Base-by-base conservation (phyloP, 805 yeast genomes). In the Cyberlindnera petersonii region DNA sequence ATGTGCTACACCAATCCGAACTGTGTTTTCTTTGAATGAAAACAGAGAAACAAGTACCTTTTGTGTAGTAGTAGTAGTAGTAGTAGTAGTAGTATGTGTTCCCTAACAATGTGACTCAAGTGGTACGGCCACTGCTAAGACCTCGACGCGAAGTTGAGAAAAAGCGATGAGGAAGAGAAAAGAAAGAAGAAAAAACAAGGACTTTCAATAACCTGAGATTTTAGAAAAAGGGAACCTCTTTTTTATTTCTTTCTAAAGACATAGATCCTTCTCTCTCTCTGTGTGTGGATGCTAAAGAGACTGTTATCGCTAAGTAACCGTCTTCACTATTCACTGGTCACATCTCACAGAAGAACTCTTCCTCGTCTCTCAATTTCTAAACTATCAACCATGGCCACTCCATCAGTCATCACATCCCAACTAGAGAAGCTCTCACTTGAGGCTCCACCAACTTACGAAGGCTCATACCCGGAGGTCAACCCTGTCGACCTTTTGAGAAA, bases 401-500 rank as follows among this genome's bases (percentile, higher is more conserved):
- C 55, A 21, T 48, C 59, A 9, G 55, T 49, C 39, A 56, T 64
- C 39, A 43, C 62, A 16, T 37, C 57, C 11, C 59, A 58, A 39
- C 45, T 66, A 39, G 48, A 57, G 39, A 62, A 61, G 43, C 46
- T 66, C 37, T 60, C 67, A 19, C 50, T 65, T 24, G 37, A 54
- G 15, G 58, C 60, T 30, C 86, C 86, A 22, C 52, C 67, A 1
- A 46, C 58, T 2, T 51, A 65, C 31, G 74, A 66, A 44, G 84
- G 78, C 27, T 82, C 96, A 1, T 74, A 67, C 58, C 95, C 96
- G 13, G 79, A 76, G 31, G 71, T 70, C 60, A 91, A 91, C 63
- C 80, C 91, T 5, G 79, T 84, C 42, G 98, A 93, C 58, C 69
- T 88, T 17, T 78, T 87, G 71, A 84, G 98, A 71, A 85, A 88